Evolutionary conservation across 2,329 filamentous ascomycete species (phyloP).

Genomic region (Hymenotorrendiella dingleyae): DNA sequence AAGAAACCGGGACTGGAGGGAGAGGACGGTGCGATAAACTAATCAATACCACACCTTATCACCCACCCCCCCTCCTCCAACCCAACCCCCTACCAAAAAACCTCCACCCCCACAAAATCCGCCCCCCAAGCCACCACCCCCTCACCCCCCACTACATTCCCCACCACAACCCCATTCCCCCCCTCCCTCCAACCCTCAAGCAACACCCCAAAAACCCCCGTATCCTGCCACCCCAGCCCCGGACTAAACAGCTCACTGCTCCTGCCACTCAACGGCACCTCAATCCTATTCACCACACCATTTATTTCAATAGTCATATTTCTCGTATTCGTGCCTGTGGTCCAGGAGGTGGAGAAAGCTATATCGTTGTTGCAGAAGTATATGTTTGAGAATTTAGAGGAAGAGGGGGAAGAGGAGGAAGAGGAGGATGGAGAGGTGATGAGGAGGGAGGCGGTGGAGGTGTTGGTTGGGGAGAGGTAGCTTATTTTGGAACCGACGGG

Average conservation of each 20-base stretch:
- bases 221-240: slow-evolving; percentile 22
- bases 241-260: slow-evolving; percentile 23
- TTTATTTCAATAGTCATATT: slow-evolving; percentile 25
- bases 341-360: slow-evolving; percentile 18
- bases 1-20: no score
- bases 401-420: slow-evolving; percentile 1
- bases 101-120: slow-evolving; percentile 33
- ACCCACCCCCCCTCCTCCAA: neutral
- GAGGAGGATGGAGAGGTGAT: slow-evolving; percentile 1
- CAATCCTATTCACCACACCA: slow-evolving; percentile 16
- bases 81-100: slow-evolving; percentile 18
- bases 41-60: no score
- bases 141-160: slow-evolving; percentile 28
- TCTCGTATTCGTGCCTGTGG: slow-evolving; percentile 21
- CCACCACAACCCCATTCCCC: slow-evolving; percentile 27
- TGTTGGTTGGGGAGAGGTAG: slow-evolving; percentile 12
- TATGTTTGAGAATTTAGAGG: slow-evolving; percentile 14
- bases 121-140: slow-evolving; percentile 28
- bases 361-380: slow-evolving; percentile 27
- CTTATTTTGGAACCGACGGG: slow-evolving; percentile 23
- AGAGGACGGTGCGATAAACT: no score
- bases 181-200: slow-evolving; percentile 17
- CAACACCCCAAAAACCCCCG: slow-evolving; percentile 21
- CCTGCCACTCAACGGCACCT: slow-evolving; percentile 21
- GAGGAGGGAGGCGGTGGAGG: slow-evolving; percentile 12